Evolutionary conservation across 495 filamentous ascomycete species (phyloP).

Genomic region (Hapsidospora chrysogenum): DNA sequence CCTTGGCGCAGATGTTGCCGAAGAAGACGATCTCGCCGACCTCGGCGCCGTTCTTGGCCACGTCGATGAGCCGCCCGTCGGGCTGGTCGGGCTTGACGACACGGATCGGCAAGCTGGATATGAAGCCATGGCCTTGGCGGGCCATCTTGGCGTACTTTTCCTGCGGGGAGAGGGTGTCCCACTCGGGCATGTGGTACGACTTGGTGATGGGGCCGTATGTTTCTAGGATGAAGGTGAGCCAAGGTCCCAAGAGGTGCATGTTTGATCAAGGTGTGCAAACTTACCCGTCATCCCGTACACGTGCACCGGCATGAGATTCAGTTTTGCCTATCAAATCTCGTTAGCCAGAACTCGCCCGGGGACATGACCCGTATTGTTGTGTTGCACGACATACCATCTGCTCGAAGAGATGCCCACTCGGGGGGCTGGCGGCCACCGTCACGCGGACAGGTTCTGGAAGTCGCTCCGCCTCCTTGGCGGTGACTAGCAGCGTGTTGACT

Average conservation of each 20-base stretch:
- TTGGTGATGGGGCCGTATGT: conserved; percentile 95
- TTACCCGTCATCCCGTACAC: conserved; percentile 69
- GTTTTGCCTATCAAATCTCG: conserved; percentile 25
- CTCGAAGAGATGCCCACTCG: conserved; percentile 76
- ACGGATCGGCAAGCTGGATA: conserved; percentile 65
- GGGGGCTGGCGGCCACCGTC: conserved; percentile 84
- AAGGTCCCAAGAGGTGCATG: neutral
- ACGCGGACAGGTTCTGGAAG: conserved; percentile 63
- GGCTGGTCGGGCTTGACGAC: conserved; percentile 65
- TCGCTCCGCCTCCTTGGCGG: conserved; percentile 46
- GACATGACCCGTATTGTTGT: too few species aligned
- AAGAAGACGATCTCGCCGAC: conserved; percentile 85
- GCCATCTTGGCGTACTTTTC: conserved; percentile 82
- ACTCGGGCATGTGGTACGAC: conserved; percentile 69
- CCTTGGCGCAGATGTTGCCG: conserved; percentile 85
- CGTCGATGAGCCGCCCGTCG: conserved; percentile 51
- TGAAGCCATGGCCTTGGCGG: conserved; percentile 76
- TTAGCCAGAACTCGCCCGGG: too few species aligned
- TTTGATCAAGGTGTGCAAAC: neutral
- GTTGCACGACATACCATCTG: conserved; percentile 76
- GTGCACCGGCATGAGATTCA: conserved; percentile 86
- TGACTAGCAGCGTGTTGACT: conserved; percentile 86
- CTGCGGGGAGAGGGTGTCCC: conserved; percentile 50
- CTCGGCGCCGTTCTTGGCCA: conserved; percentile 65
- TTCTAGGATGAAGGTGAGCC: conserved; percentile 22